A percentile compares a stretch with the other conserved stretches of the same genome.
phyloP scores from a whole-genome alignment of 2,329 filamentous ascomycete genomes.

The Claviceps citrina region DNA sequence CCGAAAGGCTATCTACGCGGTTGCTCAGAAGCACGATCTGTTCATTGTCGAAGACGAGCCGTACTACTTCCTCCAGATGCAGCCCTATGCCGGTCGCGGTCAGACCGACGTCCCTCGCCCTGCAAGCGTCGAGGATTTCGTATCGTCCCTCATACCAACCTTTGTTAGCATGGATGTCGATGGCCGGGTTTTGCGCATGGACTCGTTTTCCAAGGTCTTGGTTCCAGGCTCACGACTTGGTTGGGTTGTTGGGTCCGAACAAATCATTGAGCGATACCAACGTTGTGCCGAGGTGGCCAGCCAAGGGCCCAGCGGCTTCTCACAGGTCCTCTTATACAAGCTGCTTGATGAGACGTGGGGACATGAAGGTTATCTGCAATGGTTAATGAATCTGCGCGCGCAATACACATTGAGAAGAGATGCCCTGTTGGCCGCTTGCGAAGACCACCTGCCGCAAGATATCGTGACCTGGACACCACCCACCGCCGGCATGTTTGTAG shows the following conservation, averaged over 20 bases:
- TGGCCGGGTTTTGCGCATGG: constrained; percentile 76
- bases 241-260: constrained; percentile 78
- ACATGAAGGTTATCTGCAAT: constrained; percentile 74
- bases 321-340: constrained; percentile 74
- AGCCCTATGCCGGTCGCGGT: constrained; percentile 48
- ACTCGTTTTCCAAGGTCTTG: constrained; percentile 87
- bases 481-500: constrained; percentile 84
- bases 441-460: constrained; percentile 56
- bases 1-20: constrained; percentile 55
- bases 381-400: constrained; percentile 68
- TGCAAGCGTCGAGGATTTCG: constrained; percentile 52
- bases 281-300: constrained; percentile 71
- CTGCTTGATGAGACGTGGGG: constrained; percentile 90
- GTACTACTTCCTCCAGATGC: constrained; percentile 88
- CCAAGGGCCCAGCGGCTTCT: constrained; percentile 73
- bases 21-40: constrained; percentile 72
- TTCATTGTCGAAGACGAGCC: constrained; percentile 87
- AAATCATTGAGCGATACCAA: constrained; percentile 69
- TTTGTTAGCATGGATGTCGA: constrained; percentile 69
- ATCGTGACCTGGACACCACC: constrained; percentile 70
- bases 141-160: constrained; percentile 46
- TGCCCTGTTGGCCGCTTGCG: constrained; percentile 63
- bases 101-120: constrained; percentile 39
- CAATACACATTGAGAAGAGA: constrained; percentile 73
- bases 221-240: constrained; percentile 68